These are phyloP conservation scores for Leptographium flavum DNA, from an alignment of 2,329 filamentous ascomycete species.

Conservation along the genomic window DNA sequence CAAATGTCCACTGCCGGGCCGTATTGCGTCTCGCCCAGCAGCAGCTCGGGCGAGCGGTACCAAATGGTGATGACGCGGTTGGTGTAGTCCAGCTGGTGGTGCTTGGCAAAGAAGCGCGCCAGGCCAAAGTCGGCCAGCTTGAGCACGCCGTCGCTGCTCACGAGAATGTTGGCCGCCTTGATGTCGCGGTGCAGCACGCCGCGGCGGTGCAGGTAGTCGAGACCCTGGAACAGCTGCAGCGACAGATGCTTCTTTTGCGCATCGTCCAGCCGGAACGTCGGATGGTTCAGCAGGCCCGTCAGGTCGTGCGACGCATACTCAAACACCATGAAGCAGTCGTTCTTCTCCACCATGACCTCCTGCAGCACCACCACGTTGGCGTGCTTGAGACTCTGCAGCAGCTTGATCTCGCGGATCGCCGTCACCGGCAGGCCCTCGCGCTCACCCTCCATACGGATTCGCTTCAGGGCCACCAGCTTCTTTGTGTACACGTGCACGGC, in stretches of 20 bases:
- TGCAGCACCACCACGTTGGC: slow-evolving; percentile 69
- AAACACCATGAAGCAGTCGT: slow-evolving; percentile 99
- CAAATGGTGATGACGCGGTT: slow-evolving; percentile 98
- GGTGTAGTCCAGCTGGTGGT: slow-evolving; percentile 84
- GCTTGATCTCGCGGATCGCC: slow-evolving; percentile 78
- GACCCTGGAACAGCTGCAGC: slow-evolving; percentile 80
- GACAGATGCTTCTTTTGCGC: slow-evolving; percentile 88
- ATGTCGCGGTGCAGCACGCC: slow-evolving; percentile 97
- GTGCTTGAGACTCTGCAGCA: slow-evolving; percentile 76
- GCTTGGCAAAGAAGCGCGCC: slow-evolving; percentile 90
- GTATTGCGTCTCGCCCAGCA: slow-evolving; percentile 82
- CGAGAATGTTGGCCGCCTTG: slow-evolving; percentile 93
- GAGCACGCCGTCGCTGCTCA: slow-evolving; percentile 75
- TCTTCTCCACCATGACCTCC: slow-evolving; percentile 96
- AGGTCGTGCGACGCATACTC: slow-evolving; percentile 95
- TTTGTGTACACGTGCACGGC: slow-evolving; percentile 87
- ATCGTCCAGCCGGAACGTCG: slow-evolving; percentile 70
- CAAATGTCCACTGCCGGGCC: slow-evolving; percentile 86
- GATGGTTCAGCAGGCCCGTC: slow-evolving; percentile 89
- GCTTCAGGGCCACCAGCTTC: slow-evolving; percentile 70
- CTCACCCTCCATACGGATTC: slow-evolving; percentile 88
- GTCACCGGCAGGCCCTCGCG: slow-evolving; percentile 84
- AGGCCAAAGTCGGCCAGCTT: slow-evolving; percentile 95
- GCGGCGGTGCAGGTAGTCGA: slow-evolving; percentile 83
- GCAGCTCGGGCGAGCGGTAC: slow-evolving; percentile 85